Evolutionary conservation across 331 rosid genomes (phyloP), one percentile per base, ranked within the genome.

Genomic region (Malus hybrid): DNA sequence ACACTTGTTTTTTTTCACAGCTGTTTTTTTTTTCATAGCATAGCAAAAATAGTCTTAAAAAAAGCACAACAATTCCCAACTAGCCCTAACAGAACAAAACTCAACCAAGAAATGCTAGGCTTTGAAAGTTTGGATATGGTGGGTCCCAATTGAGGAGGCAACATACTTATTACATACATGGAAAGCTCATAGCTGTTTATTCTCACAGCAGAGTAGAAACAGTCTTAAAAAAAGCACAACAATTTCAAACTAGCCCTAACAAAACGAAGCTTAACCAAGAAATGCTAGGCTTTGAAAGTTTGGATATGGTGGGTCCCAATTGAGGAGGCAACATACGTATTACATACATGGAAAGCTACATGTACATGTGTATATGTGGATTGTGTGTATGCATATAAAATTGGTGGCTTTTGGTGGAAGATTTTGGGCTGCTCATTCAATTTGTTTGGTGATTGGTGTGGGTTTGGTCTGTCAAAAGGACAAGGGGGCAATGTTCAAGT

Each of bases 391-490:
- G 12, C 16, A 63, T 63, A 14, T 0, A 16, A 63, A 29, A 28
- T 63, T 14, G 67, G 67, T 63, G 39, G 16, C 6, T 63, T 61
- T 48, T 6, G 7, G n/a, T 24, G 55, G 61, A n/a, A 62, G 69
- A 74, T 28, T 36, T 11, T 28, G 32, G 28, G 29, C 50, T 44
- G 72, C 27, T 78, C 76, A 85, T 80, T 78, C 54, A 85, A 24
- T 19, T 68, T 69, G 60, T 55, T 55, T 55, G 60, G 24, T 70
- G 71, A 76, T 80, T 65, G 83, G 85, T 82, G 83, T 78, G 59
- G 11, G 70, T 84, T 85, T 87, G 11, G 70, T 84, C 82, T 87
- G 90, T 82, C 90, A 76, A 84, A 79, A 66, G 66, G 88, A 78
- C 78, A 54, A 42, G 91, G 88, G 69, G 80, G 87, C 87, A 87